A percentile compares a stretch with the other conserved stretches of the same genome.
These are phyloP conservation scores for Penicillium sp. DNA, from an alignment of 2,329 filamentous ascomycete species.

Conservation along the genomic window DNA sequence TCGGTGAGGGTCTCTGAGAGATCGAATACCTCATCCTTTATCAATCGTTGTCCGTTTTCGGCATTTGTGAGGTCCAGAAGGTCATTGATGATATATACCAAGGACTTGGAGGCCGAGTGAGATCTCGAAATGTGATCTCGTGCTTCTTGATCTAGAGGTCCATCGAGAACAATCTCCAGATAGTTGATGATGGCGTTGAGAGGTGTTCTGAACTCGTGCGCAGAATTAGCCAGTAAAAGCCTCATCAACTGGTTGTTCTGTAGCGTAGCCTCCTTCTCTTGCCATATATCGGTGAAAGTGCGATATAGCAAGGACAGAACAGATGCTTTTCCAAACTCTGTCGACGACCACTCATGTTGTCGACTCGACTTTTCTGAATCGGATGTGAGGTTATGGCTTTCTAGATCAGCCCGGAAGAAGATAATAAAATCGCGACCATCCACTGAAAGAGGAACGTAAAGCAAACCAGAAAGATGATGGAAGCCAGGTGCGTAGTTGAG, in stretches of 20 bases:
- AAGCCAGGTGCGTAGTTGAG: constrained; percentile 76
- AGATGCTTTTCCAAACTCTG: constrained; percentile 81
- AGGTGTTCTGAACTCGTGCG: constrained; percentile 84
- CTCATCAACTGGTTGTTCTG: constrained; percentile 77
- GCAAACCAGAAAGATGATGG: constrained; percentile 67
- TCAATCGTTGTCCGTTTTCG: constrained; percentile 72
- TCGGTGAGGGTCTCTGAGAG: constrained; percentile 67
- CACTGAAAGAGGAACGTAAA: constrained; percentile 74
- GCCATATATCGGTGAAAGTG: constrained; percentile 85
- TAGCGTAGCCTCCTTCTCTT: constrained; percentile 78
- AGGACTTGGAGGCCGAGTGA: constrained; percentile 83
- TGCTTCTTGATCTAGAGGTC: constrained; percentile 72
- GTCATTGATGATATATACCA: constrained; percentile 92
- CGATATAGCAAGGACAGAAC: constrained; percentile 83
- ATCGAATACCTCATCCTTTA: constrained; percentile 78
- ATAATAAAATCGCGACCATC: constrained; percentile 79
- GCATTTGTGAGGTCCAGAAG: constrained; percentile 81
- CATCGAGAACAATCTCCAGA: constrained; percentile 82
- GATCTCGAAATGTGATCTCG: constrained; percentile 78
- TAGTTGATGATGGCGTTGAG: constrained; percentile 95
- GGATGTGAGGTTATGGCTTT: neutral
- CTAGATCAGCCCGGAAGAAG: constrained; percentile 71
- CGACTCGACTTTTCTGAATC: constrained; percentile 38
- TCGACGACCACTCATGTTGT: constrained; percentile 79
- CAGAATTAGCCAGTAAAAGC: constrained; percentile 77